Evolutionary conservation across 2,329 filamentous ascomycete species (phyloP).

Genomic region (Botrytis elliptica): DNA sequence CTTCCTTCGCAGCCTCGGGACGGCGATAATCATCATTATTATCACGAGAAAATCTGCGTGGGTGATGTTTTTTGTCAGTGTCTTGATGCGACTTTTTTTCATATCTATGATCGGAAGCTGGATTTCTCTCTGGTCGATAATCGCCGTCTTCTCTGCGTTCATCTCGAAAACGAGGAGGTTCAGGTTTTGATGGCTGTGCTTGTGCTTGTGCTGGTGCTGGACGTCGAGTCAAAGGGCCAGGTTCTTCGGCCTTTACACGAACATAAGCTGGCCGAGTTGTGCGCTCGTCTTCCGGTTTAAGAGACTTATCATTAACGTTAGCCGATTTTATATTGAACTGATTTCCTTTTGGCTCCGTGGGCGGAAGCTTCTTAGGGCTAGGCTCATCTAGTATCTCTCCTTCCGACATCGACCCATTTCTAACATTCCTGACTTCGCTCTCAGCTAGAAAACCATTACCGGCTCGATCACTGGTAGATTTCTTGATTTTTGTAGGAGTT

Average conservation of each 20-base stretch:
- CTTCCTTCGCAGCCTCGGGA: slow-evolving; percentile 26
- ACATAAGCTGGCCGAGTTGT: slow-evolving; percentile 20
- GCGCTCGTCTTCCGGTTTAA: slow-evolving; percentile 26
- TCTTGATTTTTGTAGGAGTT: slow-evolving; percentile 29
- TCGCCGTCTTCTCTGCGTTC: slow-evolving; percentile 31
- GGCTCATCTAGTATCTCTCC: slow-evolving; percentile 40
- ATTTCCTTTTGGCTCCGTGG: slow-evolving; percentile 29
- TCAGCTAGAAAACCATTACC: slow-evolving; percentile 23
- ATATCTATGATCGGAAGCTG: slow-evolving; percentile 24
- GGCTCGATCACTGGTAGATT: slow-evolving; percentile 24
- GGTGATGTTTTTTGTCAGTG: slow-evolving; percentile 26
- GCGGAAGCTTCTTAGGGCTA: slow-evolving; percentile 24
- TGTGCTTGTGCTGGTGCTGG: slow-evolving; percentile 20
- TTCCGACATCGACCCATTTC: slow-evolving; percentile 32
- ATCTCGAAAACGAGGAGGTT: slow-evolving; percentile 25
- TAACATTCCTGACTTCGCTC: slow-evolving; percentile 25
- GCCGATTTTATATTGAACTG: slow-evolving; percentile 21
- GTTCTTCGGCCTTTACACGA: slow-evolving; percentile 23
- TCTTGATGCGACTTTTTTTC: slow-evolving; percentile 28
- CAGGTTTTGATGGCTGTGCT: slow-evolving; percentile 6
- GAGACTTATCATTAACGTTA: slow-evolving; percentile 27
- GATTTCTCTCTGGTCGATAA: slow-evolving; percentile 25
- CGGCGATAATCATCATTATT: slow-evolving; percentile 27
- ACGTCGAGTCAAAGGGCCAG: slow-evolving; percentile 25
- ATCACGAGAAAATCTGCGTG: slow-evolving; percentile 27